Base-by-base conservation (phyloP, 139 green algal species). In the Chlorella sp. region DNA sequence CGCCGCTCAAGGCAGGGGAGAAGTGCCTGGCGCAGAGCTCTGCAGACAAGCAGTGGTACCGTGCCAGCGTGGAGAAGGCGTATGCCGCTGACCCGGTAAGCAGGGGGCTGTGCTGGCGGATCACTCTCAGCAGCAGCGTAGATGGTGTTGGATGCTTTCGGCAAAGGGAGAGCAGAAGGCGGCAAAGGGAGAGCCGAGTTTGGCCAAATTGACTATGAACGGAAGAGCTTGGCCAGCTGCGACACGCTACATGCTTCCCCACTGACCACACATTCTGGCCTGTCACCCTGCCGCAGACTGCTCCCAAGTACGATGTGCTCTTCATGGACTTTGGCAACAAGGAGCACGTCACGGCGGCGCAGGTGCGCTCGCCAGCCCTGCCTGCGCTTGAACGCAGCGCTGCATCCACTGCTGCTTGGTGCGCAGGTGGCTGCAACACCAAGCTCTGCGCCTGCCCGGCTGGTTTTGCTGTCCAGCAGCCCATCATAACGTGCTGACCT, bases 261-360 rank as follows among this genome's bases (percentile, higher is more conserved):
- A n/a, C n/a, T n/a, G n/a, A n/a, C n/a, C n/a, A n/a, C n/a, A n/a
- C n/a, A n/a, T n/a, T n/a, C n/a, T n/a, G n/a, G n/a, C n/a, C n/a
- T n/a, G n/a, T n/a, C n/a, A n/a, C n/a, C n/a, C n/a, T n/a, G n/a
- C n/a, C 9, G 60, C 80, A 85, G 70, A 90, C 90, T 7, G 88
- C 91, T 36, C 85, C 89, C 36, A 74, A 82, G 56, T 95, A 95
- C 80, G 91, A 97, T 57, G 89, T 98, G 28, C 96, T 93, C 75
- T 99, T 98, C 89, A 89, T 98, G 6, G 97, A 99, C 91, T 99
- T 95, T 89, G 97, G 96, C 74, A 99, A 99, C 89, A 87, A 74
- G 78, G 96, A 98, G 87, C 86, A 78, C 41, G 57, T 82, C 18
- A 56, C 75, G 23, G 75, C 32, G 15, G 55, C 7, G 23, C 74